phyloP scores from a whole-genome alignment of 805 yeast genomes.

The Metschnikowia chrysomelidarum region DNA sequence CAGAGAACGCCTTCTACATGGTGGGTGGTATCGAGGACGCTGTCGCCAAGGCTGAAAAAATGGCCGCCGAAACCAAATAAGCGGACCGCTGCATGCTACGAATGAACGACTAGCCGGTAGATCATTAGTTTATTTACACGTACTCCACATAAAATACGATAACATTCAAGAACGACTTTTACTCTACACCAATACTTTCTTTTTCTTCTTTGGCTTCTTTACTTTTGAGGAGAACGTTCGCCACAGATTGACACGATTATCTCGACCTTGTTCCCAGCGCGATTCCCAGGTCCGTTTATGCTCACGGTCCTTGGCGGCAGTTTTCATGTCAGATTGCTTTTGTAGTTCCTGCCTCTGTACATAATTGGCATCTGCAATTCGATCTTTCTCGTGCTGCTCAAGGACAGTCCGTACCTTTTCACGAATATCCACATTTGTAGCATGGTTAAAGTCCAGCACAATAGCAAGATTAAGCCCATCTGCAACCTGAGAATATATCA shows the following conservation, averaged over 20 bases:
- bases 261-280: slow-evolving; percentile 63
- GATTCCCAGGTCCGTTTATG: slow-evolving; percentile 32
- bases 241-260: slow-evolving; percentile 59
- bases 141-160: slow-evolving; percentile 17
- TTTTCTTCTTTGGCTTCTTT: slow-evolving; percentile 46
- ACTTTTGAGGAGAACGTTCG: slow-evolving; percentile 45
- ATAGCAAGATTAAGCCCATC: slow-evolving; percentile 4
- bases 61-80: slow-evolving; percentile 89
- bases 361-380: slow-evolving; percentile 25
- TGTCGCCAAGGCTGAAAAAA: slow-evolving; percentile 97
- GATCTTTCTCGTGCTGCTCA: slow-evolving; percentile 33
- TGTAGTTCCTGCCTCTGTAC: slow-evolving; percentile 30
- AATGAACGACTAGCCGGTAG: slow-evolving; percentile 23
- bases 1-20: slow-evolving; percentile 99
- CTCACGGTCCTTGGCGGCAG: slow-evolving; percentile 37
- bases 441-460: slow-evolving; percentile 23
- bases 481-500: slow-evolving; percentile 28
- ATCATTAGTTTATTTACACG: slow-evolving; percentile 19
- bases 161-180: slow-evolving; percentile 14
- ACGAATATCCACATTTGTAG: slow-evolving; percentile 27
- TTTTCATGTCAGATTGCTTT: slow-evolving; percentile 22
- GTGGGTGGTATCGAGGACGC: slow-evolving; percentile 99
- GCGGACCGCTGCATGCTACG: slow-evolving; percentile 24
- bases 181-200: slow-evolving; percentile 40
- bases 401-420: slow-evolving; percentile 43